Evolutionary conservation across 345 rosid species (phyloP).

Genomic region (Citrus mangshanensis): DNA sequence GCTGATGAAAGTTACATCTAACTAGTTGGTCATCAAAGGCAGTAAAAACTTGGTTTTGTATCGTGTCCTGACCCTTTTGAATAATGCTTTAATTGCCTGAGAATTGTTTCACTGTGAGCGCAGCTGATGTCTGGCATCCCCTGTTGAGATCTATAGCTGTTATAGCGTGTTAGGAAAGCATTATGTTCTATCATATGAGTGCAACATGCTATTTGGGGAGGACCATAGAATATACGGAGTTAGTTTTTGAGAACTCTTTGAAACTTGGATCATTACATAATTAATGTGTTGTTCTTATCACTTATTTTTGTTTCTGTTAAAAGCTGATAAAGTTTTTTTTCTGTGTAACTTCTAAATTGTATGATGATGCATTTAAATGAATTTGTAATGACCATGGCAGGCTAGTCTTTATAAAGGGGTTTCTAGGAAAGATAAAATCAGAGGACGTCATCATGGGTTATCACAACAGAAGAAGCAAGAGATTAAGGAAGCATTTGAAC

Average conservation of each 20-base stretch:
- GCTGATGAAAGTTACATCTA: not conserved
- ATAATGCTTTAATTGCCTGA: not conserved
- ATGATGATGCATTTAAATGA: not conserved
- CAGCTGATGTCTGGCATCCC: not conserved
- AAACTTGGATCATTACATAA: not conserved
- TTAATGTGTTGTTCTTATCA: not conserved
- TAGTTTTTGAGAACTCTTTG: not conserved
- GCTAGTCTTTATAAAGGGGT: constrained; percentile 44
- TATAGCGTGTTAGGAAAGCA: not conserved
- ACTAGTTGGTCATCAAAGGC: not conserved
- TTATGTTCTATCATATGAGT: not conserved
- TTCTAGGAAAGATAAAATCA: constrained; percentile 65
- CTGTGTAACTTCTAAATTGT: not conserved
- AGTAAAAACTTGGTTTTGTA: not conserved
- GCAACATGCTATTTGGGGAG: not conserved
- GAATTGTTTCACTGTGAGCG: not conserved
- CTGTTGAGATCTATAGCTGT: not conserved
- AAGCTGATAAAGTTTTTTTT: not conserved
- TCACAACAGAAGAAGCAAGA: constrained; percentile 76
- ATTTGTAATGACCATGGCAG: constrained; percentile 25
- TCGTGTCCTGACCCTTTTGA: not conserved
- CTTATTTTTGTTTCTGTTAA: not conserved
- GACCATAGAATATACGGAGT: not conserved
- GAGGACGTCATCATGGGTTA: constrained; percentile 73
- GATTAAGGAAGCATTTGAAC: constrained; percentile 90